Conservation (phyloP, 2,329 filamentous ascomycete species). For the Meredithiella fracta region DNA sequence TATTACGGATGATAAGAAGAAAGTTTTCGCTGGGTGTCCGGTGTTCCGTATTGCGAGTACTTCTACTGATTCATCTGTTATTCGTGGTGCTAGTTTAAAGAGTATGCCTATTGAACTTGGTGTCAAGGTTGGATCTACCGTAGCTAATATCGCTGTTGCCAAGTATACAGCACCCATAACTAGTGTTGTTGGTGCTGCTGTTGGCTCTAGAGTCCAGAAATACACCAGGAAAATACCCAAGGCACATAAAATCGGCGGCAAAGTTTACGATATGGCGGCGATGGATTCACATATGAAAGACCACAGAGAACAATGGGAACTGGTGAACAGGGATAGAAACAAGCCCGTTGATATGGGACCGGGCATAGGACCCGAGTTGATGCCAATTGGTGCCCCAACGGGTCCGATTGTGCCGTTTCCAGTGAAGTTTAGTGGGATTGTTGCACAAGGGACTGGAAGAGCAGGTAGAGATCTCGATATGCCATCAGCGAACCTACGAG, state of each 20-base stretch:
- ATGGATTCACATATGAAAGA: constrained; percentile 19
- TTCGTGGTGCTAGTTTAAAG: constrained; percentile 47
- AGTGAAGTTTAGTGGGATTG: constrained; percentile 32
- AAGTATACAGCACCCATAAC: constrained; percentile 16
- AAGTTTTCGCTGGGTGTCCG: constrained; percentile 46
- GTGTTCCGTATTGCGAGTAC: constrained; percentile 54
- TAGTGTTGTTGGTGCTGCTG: constrained; percentile 30
- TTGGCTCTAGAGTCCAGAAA: constrained; percentile 18
- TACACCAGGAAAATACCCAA: constrained; percentile 20
- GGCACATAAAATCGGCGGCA: constrained; percentile 14
- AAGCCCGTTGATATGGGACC: not conserved
- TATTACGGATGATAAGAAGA: constrained; percentile 37
- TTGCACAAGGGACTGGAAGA: constrained; percentile 29
- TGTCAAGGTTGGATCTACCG: constrained; percentile 36
- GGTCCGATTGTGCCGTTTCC: constrained; percentile 40
- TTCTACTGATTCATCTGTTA: constrained; percentile 40
- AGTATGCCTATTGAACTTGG: constrained; percentile 52
- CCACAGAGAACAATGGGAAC: constrained; percentile 19
- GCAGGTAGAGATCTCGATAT: constrained; percentile 27
- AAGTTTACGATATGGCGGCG: constrained; percentile 22
- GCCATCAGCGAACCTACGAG: constrained; percentile 37
- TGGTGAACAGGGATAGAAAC: constrained; percentile 1
- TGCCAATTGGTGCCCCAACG: constrained; percentile 27
- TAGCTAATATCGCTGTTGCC: constrained; percentile 21
- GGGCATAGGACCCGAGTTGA: constrained; percentile 6